Evolutionary conservation across 495 filamentous ascomycete species (phyloP).

Genomic region (Penicillium bovifimosum): DNA sequence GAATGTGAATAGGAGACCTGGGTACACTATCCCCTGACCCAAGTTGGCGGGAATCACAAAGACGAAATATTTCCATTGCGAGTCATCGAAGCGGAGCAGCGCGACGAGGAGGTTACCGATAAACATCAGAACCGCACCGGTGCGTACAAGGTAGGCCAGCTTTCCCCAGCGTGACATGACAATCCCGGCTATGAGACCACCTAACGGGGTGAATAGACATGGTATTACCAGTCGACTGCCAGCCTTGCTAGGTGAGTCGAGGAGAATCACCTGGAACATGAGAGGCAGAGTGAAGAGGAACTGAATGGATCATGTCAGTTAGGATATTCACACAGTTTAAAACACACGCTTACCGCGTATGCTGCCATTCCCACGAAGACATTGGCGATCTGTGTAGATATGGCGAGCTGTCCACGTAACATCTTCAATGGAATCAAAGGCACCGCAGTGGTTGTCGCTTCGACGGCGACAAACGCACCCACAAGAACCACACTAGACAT

Average conservation of each 20-base stretch:
- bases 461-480: slow-evolving; percentile 46
- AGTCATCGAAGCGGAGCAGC: slow-evolving; percentile 50
- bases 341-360: slow-evolving; percentile 48
- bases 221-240: slow-evolving; percentile 56
- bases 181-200: slow-evolving; percentile 54
- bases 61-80: slow-evolving; percentile 56
- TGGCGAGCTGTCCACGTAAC: slow-evolving; percentile 46
- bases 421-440: slow-evolving; percentile 56
- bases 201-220: slow-evolving; percentile 56
- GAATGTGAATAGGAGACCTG: slow-evolving; percentile 57
- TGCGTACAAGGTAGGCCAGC: slow-evolving; percentile 48
- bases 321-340: background rate
- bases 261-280: slow-evolving; percentile 58
- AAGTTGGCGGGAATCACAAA: slow-evolving; percentile 61
- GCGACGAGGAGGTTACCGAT: slow-evolving; percentile 54
- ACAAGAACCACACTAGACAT: slow-evolving; percentile 47
- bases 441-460: slow-evolving; percentile 53
- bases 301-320: slow-evolving; percentile 24
- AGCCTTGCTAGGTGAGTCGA: slow-evolving; percentile 56
- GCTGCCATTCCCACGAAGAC: slow-evolving; percentile 56
- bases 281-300: slow-evolving; percentile 62
- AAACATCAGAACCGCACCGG: slow-evolving; percentile 53
- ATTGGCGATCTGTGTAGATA: slow-evolving; percentile 54
- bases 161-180: slow-evolving; percentile 63
- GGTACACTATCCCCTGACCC: slow-evolving; percentile 60